These are phyloP conservation scores for Hypholoma sublateritium DNA, from an alignment of 768 basidiomycete genomes.

Conservation along the genomic window DNA sequence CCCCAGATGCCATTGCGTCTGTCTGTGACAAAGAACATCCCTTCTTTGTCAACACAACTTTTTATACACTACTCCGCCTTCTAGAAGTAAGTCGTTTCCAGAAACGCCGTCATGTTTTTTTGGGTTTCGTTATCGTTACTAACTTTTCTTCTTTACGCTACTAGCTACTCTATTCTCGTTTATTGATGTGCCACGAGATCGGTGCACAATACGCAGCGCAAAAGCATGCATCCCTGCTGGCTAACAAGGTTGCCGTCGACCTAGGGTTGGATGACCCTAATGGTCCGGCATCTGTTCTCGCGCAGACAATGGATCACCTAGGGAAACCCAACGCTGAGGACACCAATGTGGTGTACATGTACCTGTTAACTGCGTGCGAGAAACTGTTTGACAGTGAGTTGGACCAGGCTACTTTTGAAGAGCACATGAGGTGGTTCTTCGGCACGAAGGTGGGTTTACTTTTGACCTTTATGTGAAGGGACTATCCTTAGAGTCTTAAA, in stretches of 20 bases:
- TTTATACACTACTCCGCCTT: constrained; percentile 86
- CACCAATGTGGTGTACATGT: constrained; percentile 79
- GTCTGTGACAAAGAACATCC: constrained; percentile 43
- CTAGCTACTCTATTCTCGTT: constrained; percentile 86
- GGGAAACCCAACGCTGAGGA: constrained; percentile 49
- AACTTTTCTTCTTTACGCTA: background rate
- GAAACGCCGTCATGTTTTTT: constrained; percentile 12
- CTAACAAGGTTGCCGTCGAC: constrained; percentile 80
- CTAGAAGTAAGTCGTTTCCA: constrained; percentile 63
- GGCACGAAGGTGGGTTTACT: constrained; percentile 66
- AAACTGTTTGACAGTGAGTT: constrained; percentile 92
- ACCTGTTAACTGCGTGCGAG: constrained; percentile 88
- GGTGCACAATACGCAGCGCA: constrained; percentile 68
- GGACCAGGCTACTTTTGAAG: constrained; percentile 91
- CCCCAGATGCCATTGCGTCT: constrained; percentile 18
- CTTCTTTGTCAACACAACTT: constrained; percentile 91
- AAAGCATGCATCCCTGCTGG: constrained; percentile 63
- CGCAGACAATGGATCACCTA: constrained; percentile 63
- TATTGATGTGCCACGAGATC: constrained; percentile 82
- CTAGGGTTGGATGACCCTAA: constrained; percentile 86
- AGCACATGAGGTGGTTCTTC: constrained; percentile 94
- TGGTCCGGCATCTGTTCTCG: constrained; percentile 67
- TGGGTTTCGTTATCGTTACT: constrained; percentile 4
- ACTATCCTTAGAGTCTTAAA: constrained; percentile 19
- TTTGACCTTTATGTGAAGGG: constrained; percentile 8